Conservation (phyloP, 257 asterid species). For the Nicotiana tabacum region DNA sequence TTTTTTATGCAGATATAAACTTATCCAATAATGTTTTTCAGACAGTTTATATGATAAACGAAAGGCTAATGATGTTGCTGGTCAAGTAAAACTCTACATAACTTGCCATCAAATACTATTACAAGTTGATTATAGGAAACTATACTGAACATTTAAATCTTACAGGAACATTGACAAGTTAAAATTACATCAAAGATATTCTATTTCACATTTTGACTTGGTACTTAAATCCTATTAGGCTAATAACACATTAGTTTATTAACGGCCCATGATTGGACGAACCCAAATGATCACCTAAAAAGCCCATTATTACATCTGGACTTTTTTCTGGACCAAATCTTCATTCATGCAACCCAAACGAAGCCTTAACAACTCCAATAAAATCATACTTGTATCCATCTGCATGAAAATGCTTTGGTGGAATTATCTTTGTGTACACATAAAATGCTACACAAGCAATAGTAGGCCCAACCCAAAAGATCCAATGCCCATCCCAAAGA, state of each 20-base stretch:
- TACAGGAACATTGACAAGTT: not conserved
- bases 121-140: not conserved
- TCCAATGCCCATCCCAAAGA: constrained; percentile 77
- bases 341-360: constrained; percentile 9
- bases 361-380: constrained; percentile 38
- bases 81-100: no score
- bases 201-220: not conserved
- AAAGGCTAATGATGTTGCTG: no score
- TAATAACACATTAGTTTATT: not conserved
- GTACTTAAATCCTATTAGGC: not conserved
- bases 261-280: not conserved
- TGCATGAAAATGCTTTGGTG: constrained; percentile 43
- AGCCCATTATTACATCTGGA: not conserved
- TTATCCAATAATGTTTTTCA: no score
- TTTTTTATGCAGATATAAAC: no score
- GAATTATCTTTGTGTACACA: constrained; percentile 60
- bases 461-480: constrained; percentile 70
- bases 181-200: not conserved
- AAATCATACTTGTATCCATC: constrained; percentile 61
- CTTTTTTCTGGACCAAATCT: not conserved
- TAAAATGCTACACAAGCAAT: constrained; percentile 53
- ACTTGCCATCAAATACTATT: not conserved
- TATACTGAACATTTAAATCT: not conserved
- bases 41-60: no score
- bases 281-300: not conserved